Evolutionary conservation across 116 monocot species (phyloP).

Genomic region (Posidonia oceanica): DNA sequence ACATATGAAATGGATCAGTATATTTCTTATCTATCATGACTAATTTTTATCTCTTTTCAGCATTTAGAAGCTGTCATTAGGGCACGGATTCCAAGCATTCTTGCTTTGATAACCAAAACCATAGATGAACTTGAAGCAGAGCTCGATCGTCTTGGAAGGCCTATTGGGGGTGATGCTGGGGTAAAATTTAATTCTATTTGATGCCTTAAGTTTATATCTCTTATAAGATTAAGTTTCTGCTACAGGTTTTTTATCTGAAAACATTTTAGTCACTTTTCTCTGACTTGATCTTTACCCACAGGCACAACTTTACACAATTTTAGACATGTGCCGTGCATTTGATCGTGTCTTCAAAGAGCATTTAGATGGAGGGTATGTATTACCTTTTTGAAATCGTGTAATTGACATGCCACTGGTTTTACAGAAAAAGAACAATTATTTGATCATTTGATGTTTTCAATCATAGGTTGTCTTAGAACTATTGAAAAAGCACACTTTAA

Average conservation of each 20-base stretch:
- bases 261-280: background rate
- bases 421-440: too few species aligned
- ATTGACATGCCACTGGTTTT: too few species aligned
- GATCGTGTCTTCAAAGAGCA: conserved; percentile 98
- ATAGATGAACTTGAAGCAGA: conserved; percentile 87
- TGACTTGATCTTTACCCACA: conserved; percentile 18
- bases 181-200: conserved; percentile 26
- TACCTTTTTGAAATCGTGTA: background rate
- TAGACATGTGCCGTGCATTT: conserved; percentile 98
- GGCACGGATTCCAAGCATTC: conserved; percentile 80
- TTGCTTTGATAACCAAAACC: conserved; percentile 90
- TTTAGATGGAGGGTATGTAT: conserved; percentile 87
- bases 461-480: too few species aligned
- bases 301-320: conserved; percentile 95
- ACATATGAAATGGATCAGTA: background rate
- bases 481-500: too few species aligned
- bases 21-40: background rate
- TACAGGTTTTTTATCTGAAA: background rate
- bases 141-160: conserved; percentile 82
- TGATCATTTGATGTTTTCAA: too few species aligned
- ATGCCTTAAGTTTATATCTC: background rate
- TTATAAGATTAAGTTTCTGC: background rate
- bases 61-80: conserved; percentile 92
- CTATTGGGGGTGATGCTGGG: conserved; percentile 84
- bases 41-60: conserved; percentile 23